These are phyloP conservation scores for Neocucurbitaria cava DNA, from an alignment of 2,329 filamentous ascomycete species.

Conservation along the genomic window DNA sequence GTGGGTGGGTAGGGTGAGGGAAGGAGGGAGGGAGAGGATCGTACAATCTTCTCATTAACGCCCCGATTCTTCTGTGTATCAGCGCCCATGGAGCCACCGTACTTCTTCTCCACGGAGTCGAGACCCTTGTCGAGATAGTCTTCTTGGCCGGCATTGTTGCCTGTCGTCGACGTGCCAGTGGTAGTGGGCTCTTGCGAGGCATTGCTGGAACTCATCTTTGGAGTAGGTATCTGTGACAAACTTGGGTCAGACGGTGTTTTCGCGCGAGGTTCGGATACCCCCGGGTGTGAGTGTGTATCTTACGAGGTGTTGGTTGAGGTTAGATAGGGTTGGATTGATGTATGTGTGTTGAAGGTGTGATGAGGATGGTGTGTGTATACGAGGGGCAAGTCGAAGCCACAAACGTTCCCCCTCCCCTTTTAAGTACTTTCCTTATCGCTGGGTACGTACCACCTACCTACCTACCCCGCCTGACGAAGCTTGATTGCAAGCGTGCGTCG, in stretches of 20 bases:
- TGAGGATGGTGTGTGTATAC: too few relatives aligned
- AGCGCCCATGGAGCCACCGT: conserved; percentile 44
- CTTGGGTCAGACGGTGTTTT: background rate
- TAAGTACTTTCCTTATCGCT: background rate
- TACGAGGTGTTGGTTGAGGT: background rate
- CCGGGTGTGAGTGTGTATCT: too few relatives aligned
- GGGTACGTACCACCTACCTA: too few relatives aligned
- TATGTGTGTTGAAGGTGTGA: too few relatives aligned
- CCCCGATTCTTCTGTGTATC: conserved; percentile 50
- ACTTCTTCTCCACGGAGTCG: conserved; percentile 51
- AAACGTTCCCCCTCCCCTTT: too few relatives aligned
- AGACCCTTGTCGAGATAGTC: conserved; percentile 25
- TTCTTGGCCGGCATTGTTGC: conserved; percentile 6
- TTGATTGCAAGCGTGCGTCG: background rate
- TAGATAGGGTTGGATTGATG: too few relatives aligned
- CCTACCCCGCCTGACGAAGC: background rate
- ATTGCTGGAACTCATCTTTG: conserved; percentile 12
- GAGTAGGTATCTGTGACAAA: background rate
- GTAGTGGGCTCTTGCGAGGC: background rate
- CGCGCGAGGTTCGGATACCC: background rate
- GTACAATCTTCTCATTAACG: conserved; percentile 48
- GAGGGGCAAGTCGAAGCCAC: too few relatives aligned
- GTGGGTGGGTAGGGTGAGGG: background rate
- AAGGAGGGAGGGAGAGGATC: conserved; percentile 1
- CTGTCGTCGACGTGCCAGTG: too few relatives aligned